Conservation (phyloP, 805 yeast species). For the Schwanniomyces sp. region DNA sequence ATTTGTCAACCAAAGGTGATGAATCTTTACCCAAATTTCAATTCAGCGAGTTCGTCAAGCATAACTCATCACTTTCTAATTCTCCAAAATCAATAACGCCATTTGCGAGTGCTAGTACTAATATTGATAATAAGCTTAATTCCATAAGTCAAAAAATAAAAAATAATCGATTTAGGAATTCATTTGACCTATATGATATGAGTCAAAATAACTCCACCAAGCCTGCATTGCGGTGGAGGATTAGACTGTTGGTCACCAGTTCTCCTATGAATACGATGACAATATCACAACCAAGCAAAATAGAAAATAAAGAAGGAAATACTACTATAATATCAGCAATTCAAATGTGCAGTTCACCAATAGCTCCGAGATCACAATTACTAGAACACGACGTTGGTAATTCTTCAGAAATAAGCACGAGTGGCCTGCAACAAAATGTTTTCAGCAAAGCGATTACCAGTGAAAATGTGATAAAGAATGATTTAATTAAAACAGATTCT, state of each 20-base stretch:
- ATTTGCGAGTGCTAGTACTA: neutral
- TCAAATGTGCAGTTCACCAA: slow-evolving; percentile 14
- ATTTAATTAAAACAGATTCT: neutral
- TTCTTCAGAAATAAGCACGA: slow-evolving; percentile 5
- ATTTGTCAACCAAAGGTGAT: neutral
- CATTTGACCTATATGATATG: neutral
- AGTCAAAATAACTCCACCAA: neutral
- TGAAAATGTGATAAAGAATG: neutral
- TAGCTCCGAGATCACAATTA: slow-evolving; percentile 5
- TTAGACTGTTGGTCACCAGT: neutral
- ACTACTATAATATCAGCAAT: neutral
- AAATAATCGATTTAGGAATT: neutral
- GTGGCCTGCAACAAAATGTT: neutral
- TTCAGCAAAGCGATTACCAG: neutral
- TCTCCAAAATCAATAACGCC: neutral
- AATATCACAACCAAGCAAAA: neutral
- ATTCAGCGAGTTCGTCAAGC: slow-evolving; percentile 1
- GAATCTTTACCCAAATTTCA: neutral
- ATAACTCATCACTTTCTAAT: neutral
- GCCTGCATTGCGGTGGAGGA: neutral
- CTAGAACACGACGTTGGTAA: slow-evolving; percentile 18
- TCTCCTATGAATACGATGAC: neutral
- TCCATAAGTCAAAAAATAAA: neutral
- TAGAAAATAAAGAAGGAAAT: neutral
- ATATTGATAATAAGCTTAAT: neutral